Conservation (phyloP, 2,329 filamentous ascomycete species). For the Dichotomopilus funicola region DNA sequence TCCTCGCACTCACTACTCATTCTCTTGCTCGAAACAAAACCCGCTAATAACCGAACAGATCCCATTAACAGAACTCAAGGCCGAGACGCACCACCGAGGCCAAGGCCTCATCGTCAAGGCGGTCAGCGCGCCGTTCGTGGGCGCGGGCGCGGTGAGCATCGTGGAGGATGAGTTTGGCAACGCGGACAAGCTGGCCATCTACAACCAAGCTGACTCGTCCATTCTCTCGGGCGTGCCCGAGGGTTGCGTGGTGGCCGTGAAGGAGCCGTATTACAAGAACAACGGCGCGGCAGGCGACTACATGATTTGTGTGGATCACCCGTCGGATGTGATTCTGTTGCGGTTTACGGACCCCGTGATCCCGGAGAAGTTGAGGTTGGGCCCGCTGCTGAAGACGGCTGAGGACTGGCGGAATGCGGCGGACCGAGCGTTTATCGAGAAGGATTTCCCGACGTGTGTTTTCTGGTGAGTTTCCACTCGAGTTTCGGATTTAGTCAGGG, state of each 20-base stretch:
- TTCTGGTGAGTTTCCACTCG: conserved; percentile 25
- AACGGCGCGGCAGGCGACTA: conserved; percentile 26
- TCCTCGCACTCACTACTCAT: not conserved
- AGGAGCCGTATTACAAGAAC: conserved; percentile 34
- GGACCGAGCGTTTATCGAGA: conserved; percentile 27
- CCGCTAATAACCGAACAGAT: conserved; percentile 20
- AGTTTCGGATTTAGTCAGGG: too few species aligned
- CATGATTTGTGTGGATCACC: conserved; percentile 33
- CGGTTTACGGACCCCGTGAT: conserved; percentile 28
- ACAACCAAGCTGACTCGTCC: conserved; percentile 32
- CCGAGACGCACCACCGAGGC: conserved; percentile 32
- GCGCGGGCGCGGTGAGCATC: conserved; percentile 31
- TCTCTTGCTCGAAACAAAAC: too few species aligned
- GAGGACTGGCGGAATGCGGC: conserved; percentile 22
- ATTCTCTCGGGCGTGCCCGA: conserved; percentile 30
- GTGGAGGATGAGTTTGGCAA: conserved; percentile 33
- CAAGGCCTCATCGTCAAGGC: conserved; percentile 28
- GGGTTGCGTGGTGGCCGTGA: conserved; percentile 29
- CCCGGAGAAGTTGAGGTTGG: conserved; percentile 24
- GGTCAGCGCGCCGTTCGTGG: conserved; percentile 28
- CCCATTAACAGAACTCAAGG: conserved; percentile 26
- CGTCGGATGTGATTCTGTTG: conserved; percentile 29
- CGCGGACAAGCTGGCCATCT: conserved; percentile 33
- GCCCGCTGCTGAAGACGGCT: conserved; percentile 18
- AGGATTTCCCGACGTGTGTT: conserved; percentile 28